Percentiles rank a stretch among this genome's conserved stretches.
Conservation (phyloP, 345 rosid species). For the Angophora floribunda region DNA sequence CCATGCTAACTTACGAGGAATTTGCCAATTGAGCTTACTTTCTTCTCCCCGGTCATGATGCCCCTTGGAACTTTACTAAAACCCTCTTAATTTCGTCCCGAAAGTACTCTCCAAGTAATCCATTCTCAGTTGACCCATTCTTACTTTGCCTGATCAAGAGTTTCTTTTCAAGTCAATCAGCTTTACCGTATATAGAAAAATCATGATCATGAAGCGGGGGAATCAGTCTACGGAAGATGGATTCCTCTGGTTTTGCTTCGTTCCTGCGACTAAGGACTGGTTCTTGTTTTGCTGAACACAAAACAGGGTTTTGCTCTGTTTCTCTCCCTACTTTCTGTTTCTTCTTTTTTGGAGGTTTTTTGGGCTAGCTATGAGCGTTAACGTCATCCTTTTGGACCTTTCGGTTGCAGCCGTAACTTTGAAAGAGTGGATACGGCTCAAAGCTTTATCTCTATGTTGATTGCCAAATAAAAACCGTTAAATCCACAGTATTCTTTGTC, state of each 20-base stretch:
- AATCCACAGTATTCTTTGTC: neutral
- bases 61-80: neutral
- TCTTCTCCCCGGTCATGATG: neutral
- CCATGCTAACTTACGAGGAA: neutral
- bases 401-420: neutral
- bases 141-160: neutral
- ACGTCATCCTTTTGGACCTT: neutral
- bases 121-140: neutral
- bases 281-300: neutral
- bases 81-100: neutral
- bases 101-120: neutral
- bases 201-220: neutral
- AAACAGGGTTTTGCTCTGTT: neutral
- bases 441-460: neutral
- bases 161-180: neutral
- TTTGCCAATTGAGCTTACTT: neutral
- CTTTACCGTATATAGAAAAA: neutral
- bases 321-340: neutral
- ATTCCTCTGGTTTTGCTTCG: neutral
- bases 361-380: neutral
- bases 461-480: neutral
- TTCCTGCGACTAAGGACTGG: neutral
- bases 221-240: neutral
- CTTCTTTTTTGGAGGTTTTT: neutral
- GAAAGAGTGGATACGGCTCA: neutral